These are phyloP conservation scores for Aspergillus ibericus DNA, from an alignment of 2,329 filamentous ascomycete genomes.

Conservation along the genomic window DNA sequence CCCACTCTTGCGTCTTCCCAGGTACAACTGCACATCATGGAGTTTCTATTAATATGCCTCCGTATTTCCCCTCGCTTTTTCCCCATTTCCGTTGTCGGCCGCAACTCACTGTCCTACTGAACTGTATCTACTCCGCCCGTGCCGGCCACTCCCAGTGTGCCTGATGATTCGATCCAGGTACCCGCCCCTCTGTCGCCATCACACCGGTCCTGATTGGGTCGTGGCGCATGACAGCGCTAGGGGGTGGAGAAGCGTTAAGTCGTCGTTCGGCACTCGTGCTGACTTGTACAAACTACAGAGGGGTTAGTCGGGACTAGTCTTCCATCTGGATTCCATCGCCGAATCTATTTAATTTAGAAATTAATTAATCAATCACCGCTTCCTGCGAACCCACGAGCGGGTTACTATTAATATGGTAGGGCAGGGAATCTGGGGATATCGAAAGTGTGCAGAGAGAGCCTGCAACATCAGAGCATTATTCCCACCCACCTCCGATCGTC, in stretches of 20 bases:
- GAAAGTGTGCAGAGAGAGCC: too few relatives aligned
- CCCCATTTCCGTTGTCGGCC: neutral
- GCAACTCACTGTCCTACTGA: neutral
- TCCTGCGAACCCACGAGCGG: neutral
- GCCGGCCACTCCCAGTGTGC: slow-evolving; percentile 9
- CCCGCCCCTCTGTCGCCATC: slow-evolving; percentile 14
- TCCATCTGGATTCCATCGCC: slow-evolving; percentile 2
- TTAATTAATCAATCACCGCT: slow-evolving; percentile 1
- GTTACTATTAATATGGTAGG: neutral
- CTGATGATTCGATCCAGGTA: slow-evolving; percentile 19
- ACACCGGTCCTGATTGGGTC: slow-evolving; percentile 3
- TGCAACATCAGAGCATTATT: neutral
- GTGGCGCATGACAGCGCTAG: slow-evolving; percentile 18
- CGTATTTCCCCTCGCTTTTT: neutral
- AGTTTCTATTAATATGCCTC: neutral
- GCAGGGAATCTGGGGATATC: neutral
- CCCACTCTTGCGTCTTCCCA: neutral
- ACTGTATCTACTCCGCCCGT: slow-evolving; percentile 15
- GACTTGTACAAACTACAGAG: slow-evolving; percentile 1
- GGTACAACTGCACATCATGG: neutral
- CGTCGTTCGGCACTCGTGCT: slow-evolving; percentile 14
- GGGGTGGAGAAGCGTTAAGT: slow-evolving; percentile 11
- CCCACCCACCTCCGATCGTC: neutral
- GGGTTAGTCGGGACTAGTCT: neutral
- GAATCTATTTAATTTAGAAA: slow-evolving; percentile 1